phyloP scores from a whole-genome alignment of 768 basidiomycete species.

The Dentipellis sp. region DNA sequence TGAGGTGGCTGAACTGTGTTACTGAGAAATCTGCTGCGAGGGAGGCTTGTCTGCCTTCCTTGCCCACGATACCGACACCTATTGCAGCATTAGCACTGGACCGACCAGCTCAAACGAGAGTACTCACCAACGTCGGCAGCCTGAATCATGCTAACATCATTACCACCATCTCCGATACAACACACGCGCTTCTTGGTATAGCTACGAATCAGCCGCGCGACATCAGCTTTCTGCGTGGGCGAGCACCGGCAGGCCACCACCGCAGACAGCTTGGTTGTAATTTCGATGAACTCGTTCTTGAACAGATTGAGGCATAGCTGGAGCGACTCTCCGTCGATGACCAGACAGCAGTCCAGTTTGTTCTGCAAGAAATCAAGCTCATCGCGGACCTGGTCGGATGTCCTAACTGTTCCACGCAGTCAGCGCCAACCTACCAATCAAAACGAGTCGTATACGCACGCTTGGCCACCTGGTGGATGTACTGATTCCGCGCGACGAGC shows the following conservation, averaged over 20 bases:
- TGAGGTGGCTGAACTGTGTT: constrained; percentile 91
- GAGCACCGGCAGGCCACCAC: constrained; percentile 98
- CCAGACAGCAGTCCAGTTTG: constrained; percentile 94
- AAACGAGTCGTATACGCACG: constrained; percentile 36
- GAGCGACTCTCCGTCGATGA: constrained; percentile 95
- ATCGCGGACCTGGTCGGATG: constrained; percentile 71
- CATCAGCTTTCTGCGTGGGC: constrained; percentile 97
- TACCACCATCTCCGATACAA: constrained; percentile 98
- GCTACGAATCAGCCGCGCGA: constrained; percentile 84
- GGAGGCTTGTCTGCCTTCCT: constrained; percentile 97
- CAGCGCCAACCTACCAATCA: constrained; percentile 2
- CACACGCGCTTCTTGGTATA: constrained; percentile 94
- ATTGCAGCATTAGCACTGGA: neutral
- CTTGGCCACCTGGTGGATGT: constrained; percentile 94
- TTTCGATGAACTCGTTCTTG: constrained; percentile 91
- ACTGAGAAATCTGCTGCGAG: constrained; percentile 99
- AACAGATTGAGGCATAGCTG: constrained; percentile 89
- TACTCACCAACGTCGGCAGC: constrained; percentile 93
- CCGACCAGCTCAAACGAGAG: neutral
- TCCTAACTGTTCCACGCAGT: constrained; percentile 54
- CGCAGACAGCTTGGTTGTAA: constrained; percentile 90
- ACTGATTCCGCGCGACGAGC: constrained; percentile 90
- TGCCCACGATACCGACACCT: constrained; percentile 98
- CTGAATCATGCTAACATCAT: constrained; percentile 99
- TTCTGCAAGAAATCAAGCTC: constrained; percentile 90